Evolutionary conservation across 441 rosid species (phyloP), one percentile per base, ranked within the genome.

Genomic region (Corymbia calophylla): DNA sequence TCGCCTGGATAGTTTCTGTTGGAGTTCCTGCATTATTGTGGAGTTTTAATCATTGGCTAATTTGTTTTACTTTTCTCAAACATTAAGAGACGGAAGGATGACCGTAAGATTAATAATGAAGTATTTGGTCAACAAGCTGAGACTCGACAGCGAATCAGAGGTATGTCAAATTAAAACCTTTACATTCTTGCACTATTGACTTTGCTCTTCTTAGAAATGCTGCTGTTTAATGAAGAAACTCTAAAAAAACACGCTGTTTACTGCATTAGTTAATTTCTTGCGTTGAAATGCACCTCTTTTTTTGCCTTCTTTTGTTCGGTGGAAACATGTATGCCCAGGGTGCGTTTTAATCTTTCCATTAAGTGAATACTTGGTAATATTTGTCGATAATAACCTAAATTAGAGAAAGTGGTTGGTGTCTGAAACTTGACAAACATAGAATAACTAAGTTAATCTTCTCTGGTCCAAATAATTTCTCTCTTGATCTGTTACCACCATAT

Each of bases 131-230:
- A 96, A 94, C 94, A 98, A 97, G 95, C 96, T 98, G 95, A 94
- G 94, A 92, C 92, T 97, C 94, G 99, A 96, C 89, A 95, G 95
- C 96, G 99, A 97, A 95, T 95, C 99, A 91, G 97, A 98, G 99
- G 99, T 98, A 94, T 91, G 93, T 90, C n/a, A 35, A 56, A 35
- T 56, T 27, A 44, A 39, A 35, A 16, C 70, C 48, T 27, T 86
- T 32, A 31, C 62, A 32, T n/a, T 51, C 87, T n/a, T 53, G 47
- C 87, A 32, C 56, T 53, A n/a, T 53, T 23, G 27, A 53, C 17
- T 86, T 86, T 86, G 62, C 32, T 86, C 87, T 53, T 53, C 39
- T 53, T 86, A 77, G 53, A 77, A 77, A 77, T 77, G 84, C 84
- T 77, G 51, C 84, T 13, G 15, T 77, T 77, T 14, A 23, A 44